Percentiles rank a stretch among this genome's conserved stretches.
Conservation (phyloP, 2,329 filamentous ascomycete species). For the Clonostachys solani region DNA sequence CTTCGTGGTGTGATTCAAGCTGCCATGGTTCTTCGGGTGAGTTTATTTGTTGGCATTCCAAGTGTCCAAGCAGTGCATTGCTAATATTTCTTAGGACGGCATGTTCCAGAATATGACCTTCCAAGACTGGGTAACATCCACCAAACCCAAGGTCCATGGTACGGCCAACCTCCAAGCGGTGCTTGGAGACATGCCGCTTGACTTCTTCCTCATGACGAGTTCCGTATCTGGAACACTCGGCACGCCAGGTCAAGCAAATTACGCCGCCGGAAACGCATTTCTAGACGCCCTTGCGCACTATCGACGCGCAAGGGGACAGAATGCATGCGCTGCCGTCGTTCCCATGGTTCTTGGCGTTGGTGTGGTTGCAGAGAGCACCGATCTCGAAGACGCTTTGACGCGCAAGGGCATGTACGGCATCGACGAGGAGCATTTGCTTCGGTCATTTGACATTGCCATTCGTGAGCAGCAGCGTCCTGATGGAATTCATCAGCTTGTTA, state of each 20-base stretch:
- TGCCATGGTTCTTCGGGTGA: conserved; percentile 7
- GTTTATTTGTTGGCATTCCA: neutral
- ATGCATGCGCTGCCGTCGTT: conserved; percentile 42
- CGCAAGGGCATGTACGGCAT: no score
- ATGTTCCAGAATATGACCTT: conserved; percentile 44
- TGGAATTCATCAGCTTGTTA: no score
- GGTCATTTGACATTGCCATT: neutral
- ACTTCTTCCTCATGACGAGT: conserved; percentile 50
- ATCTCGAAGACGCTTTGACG: no score
- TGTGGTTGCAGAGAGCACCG: conserved; percentile 38
- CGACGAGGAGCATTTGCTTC: no score
- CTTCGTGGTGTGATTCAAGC: conserved; percentile 15
- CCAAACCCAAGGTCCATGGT: conserved; percentile 44
- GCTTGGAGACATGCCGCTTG: conserved; percentile 16
- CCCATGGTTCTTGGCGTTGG: conserved; percentile 48
- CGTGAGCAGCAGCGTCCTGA: no score
- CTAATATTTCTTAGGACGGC: conserved; percentile 23
- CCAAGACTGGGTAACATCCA: conserved; percentile 34
- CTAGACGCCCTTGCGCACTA: conserved; percentile 40
- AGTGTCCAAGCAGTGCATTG: neutral
- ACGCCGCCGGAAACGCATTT: conserved; percentile 49
- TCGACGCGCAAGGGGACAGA: conserved; percentile 19
- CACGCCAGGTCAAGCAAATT: conserved; percentile 54
- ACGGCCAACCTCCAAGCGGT: conserved; percentile 37
- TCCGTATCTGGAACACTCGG: conserved; percentile 49